Conservation (phyloP, 2,329 filamentous ascomycete species). For the Cordyceps pruinosa region DNA sequence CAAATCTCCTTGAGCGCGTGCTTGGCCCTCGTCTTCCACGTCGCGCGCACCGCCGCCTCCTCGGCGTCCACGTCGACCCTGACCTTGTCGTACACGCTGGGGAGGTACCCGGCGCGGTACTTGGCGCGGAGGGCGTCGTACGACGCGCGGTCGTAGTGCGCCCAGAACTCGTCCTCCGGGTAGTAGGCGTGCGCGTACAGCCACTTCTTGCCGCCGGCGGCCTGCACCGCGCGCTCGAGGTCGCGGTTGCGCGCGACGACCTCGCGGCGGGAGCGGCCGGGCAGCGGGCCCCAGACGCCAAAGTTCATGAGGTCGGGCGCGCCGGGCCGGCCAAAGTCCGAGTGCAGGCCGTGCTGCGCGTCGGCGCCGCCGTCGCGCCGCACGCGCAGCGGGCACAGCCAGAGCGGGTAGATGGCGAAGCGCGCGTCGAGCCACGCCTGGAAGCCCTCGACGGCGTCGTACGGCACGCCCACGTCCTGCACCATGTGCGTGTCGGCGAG, state of each 20-base stretch:
- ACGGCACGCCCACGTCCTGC: slow-evolving; percentile 54
- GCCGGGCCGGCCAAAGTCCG: slow-evolving; percentile 34
- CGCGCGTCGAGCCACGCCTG: slow-evolving; percentile 39
- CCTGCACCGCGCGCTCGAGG: slow-evolving; percentile 52
- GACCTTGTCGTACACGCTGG: slow-evolving; percentile 63
- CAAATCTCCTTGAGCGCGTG: slow-evolving; percentile 28
- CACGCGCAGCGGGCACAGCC: slow-evolving; percentile 47
- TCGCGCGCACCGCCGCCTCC: slow-evolving; percentile 22
- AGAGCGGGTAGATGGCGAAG: slow-evolving; percentile 45
- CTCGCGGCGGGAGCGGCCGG: slow-evolving; percentile 32
- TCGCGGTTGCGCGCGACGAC: slow-evolving; percentile 50
- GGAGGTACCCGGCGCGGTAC: slow-evolving; percentile 53
- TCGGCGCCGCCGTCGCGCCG: slow-evolving; percentile 34
- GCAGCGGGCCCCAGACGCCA: slow-evolving; percentile 52
- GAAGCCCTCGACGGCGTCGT: slow-evolving; percentile 36
- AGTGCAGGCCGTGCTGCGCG: slow-evolving; percentile 40
- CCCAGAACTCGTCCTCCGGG: slow-evolving; percentile 58
- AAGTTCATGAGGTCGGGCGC: slow-evolving; percentile 49
- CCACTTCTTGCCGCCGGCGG: slow-evolving; percentile 60
- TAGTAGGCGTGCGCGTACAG: slow-evolving; percentile 66
- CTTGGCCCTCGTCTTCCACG: slow-evolving; percentile 24
- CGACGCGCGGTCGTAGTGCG: slow-evolving; percentile 50
- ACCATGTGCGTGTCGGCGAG: slow-evolving; percentile 55
- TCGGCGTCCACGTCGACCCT: slow-evolving; percentile 39
- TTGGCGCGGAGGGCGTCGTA: slow-evolving; percentile 52